Base-by-base conservation (phyloP, 345 rosid genomes). In the Hibiscus mutabilis region DNA sequence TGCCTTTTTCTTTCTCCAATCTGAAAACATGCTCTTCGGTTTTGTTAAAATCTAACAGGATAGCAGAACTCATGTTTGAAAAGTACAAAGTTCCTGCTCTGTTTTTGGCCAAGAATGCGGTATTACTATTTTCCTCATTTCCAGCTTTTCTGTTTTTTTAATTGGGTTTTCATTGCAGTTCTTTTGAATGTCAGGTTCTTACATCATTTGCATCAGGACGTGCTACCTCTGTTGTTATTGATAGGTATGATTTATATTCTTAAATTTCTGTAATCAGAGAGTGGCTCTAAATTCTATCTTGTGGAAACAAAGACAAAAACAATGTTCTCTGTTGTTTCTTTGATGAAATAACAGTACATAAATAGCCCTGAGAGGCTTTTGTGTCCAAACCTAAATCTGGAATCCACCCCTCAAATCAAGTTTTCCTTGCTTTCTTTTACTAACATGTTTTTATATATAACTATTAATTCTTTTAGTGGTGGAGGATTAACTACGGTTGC, bases 191-290 rank as follows among this genome's bases (percentile, higher is more conserved):
- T 8, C 68, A 64, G 68, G 99, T 96, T 72, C 92, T 96, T 76
- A 92, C 98, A 16, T 95, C 99, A 60, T 95, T 95, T 84, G 97
- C 99, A 37, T 87, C 96, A 76, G 99, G 99, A 18, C 99, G 99
- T 56, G 91, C 99, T 29, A 96, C 99, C 63, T 88, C 98, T n/a
- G 80, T 96, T 66, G 99, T 96, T 74, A 98, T 96, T 75, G 99
- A 95, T 80, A 42, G 69, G 69, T 65, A 21, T 4, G 70, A 27
- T 66, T 66, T 3, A 66, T 25, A 46, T 66, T 16, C 70, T 47
- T 66, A 66, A 44, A 24, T 15, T 66, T 47, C 47, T n/a, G 60
- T 56, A 56, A 53, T 53, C 13, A 19, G 24, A 53, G 58, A 53
- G 58, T 53, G 24, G 25, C 11, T 53, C 22, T 53, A 19, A 18